Conservation (phyloP, 495 filamentous ascomycete genomes). For the Daldinia concentrica region DNA sequence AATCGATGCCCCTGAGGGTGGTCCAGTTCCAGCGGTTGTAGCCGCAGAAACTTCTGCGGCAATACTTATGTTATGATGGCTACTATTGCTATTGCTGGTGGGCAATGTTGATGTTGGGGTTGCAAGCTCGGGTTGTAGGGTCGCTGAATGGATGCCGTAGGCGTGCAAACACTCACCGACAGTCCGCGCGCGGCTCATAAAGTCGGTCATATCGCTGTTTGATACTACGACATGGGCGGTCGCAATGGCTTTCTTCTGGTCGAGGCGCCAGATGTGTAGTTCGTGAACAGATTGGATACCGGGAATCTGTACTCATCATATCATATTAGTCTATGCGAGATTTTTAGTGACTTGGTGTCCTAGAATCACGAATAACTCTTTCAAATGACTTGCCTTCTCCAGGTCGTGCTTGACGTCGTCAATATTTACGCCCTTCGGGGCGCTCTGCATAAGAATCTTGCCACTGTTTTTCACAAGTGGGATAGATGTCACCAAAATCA, state of each 20-base stretch:
- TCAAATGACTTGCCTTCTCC: conserved; percentile 55
- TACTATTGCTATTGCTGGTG: not conserved
- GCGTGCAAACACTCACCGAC: conserved; percentile 87
- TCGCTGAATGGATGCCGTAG: conserved; percentile 91
- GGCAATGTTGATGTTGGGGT: not conserved
- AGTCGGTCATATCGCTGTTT: conserved; percentile 64
- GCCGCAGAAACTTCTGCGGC: not conserved
- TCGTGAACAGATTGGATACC: conserved; percentile 88
- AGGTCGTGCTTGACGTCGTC: conserved; percentile 92
- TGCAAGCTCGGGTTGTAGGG: conserved; percentile 82
- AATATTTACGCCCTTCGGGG: conserved; percentile 77
- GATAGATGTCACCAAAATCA: conserved; percentile 86
- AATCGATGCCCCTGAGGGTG: conserved; percentile 37
- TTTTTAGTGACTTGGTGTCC: not conserved
- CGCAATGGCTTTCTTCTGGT: conserved; percentile 87
- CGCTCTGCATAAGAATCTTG: conserved; percentile 89
- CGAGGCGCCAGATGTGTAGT: conserved; percentile 92
- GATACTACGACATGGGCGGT: conserved; percentile 86
- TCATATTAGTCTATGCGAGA: not conserved
- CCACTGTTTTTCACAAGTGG: conserved; percentile 88
- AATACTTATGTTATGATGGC: conserved; percentile 6
- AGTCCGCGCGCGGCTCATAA: conserved; percentile 80
- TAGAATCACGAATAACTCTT: not conserved
- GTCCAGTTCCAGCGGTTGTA: not conserved
- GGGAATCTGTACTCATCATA: conserved; percentile 59